A percentile compares a stretch with the other conserved stretches of the same genome.
These are phyloP conservation scores for Yarrowia keelungensis DNA, from an alignment of 805 yeast genomes.

Conservation along the genomic window DNA sequence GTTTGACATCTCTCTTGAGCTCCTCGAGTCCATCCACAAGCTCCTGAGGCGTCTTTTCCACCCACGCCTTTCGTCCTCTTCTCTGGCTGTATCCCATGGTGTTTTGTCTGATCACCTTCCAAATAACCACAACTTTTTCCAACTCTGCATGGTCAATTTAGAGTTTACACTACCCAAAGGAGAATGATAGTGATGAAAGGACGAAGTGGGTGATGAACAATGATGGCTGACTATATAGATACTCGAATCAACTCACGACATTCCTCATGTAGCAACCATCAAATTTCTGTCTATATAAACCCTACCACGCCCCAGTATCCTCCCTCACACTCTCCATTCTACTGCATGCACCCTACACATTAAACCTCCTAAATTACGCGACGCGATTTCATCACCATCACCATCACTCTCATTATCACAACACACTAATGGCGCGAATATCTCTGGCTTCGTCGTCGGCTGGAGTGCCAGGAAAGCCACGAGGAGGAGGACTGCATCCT, in stretches of 20 bases:
- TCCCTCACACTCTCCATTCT: neutral
- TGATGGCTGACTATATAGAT: neutral
- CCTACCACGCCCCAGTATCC: neutral
- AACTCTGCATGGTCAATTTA: slow-evolving; percentile 16
- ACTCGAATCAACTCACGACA: neutral
- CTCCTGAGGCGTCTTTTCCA: slow-evolving; percentile 43
- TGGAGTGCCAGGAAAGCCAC: slow-evolving; percentile 3
- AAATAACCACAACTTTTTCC: slow-evolving; percentile 6
- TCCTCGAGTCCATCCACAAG: slow-evolving; percentile 38
- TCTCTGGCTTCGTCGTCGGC: slow-evolving; percentile 23
- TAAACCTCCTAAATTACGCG: slow-evolving; percentile 24
- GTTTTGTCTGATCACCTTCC: slow-evolving; percentile 1
- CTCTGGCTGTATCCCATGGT: slow-evolving; percentile 30
- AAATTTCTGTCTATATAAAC: too few species aligned
- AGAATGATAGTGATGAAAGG: neutral
- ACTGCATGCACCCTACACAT: neutral
- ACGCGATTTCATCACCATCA: slow-evolving; percentile 5
- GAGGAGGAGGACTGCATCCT: slow-evolving; percentile 22
- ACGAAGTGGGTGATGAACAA: neutral
- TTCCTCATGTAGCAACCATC: neutral
- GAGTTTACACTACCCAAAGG: neutral
- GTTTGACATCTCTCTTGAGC: slow-evolving; percentile 29
- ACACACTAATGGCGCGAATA: slow-evolving; percentile 22
- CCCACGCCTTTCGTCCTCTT: slow-evolving; percentile 38
- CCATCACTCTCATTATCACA: neutral